Evolutionary conservation across 495 filamentous ascomycete species (phyloP), one percentile per base, ranked within the genome.

Genomic region (Penicillium cosmopolitanum): DNA sequence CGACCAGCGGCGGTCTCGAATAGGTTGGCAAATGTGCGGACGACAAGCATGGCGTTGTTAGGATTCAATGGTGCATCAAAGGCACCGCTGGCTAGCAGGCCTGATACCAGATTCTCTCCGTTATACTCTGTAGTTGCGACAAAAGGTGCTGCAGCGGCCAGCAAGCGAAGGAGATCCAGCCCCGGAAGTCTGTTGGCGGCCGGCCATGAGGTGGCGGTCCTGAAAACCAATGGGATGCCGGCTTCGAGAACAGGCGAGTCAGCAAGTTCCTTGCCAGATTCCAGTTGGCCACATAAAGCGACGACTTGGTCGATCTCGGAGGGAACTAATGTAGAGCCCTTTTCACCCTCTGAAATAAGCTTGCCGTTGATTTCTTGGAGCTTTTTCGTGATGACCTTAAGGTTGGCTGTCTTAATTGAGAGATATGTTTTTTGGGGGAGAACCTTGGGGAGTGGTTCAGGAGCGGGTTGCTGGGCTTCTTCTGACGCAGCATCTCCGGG

Each of bases 391-490:
- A 95, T 87, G 33, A 85, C 82, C 70, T 82, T 76, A 48, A 85
- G 70, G 50, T 85, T 85, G 21, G 86, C 87, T 25, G 78, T 72
- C 50, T 77, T 79, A 55, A 88, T 93, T 19, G 84, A 80, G n/a
- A 97, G 84, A 68, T 94, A 97, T n/a, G 83, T 79, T 57, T 85
- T 91, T 64, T 97, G 90, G 0, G 94, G 93, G 15, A 97, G 78
- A 18, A 86, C 77, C 56, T 87, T 89, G 4, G 86, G 82, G 15
- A 78, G 78, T 11, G 82, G 64, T 34, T 76, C 69, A 5, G 77
- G 74, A 43, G 72, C 50, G 16, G 71, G 56, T 35, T 66, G 70
- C 48, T 67, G 70, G 18, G 68, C 46, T 5, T 72, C 50, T 59
- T 72, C 58, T 13, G 65, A 23, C 23, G 78, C 63, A 11, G 70